Base-by-base conservation (phyloP, 2,329 filamentous ascomycete species). In the Trichoderma breve region DNA sequence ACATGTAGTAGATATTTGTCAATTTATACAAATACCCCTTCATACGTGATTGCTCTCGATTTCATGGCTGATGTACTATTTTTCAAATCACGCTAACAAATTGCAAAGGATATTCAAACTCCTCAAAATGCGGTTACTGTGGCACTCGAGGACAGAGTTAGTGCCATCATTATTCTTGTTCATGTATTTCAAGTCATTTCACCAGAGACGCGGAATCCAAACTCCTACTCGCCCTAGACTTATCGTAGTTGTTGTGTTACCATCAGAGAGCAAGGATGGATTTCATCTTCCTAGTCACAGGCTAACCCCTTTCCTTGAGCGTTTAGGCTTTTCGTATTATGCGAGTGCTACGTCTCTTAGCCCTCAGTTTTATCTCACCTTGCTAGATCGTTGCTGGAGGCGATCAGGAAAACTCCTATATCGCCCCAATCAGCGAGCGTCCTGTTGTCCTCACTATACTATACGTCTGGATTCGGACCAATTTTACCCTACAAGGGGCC, bases 361-460 rank as follows among this genome's bases (percentile, higher is more conserved):
- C 61, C 85, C 90, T 6, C 82, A 84, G 1, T 89, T 93, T 76
- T 96, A 96, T 77, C 91, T 95, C 79, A 83, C 80, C 57, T 84
- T 96, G 47, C 83, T 95, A 58, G 89, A 94, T 80, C 88, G 92
- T 74, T 92, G 91, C 73, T 96, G 92, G 92, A 91, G 93, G 80
- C 87, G 92, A 74, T 94, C 90, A 47, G 90, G 88, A 18, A 89
- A 83, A 32, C 84, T 94, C 9, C 84, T 96, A 63, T 96, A 96
- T 81, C 90, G 93, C 73, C 93, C 93, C 15, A 92, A 96, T 80
- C 90, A 93, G 77, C 87, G 87, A 72, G 86, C 90, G 71, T 93
- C 94, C 73, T 99, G 96, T 78, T 99, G 96, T 80, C 94, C 95
- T 58, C 94, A 98, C 78, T 98, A 95, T 80, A 94, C 92, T 1